phyloP scores from a whole-genome alignment of 352 stramenopile species.

The Globisporangium okanoganense region DNA sequence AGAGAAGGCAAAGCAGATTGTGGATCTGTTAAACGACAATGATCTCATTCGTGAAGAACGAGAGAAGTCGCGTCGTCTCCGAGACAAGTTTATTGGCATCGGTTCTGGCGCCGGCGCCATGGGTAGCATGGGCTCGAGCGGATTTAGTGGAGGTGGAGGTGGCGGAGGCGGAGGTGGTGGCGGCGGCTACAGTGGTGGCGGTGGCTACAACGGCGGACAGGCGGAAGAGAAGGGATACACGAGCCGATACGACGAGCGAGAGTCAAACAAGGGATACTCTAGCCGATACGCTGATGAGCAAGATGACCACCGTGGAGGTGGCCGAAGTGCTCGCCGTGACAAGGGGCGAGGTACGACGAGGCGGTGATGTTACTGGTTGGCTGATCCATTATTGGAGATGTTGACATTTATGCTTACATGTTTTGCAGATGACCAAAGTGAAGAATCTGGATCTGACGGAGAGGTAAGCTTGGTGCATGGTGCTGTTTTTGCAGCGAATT shows the following conservation, averaged over 20 bases:
- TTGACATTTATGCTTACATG: too few species aligned
- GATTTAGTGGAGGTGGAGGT: conserved; percentile 18
- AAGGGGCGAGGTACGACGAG: conserved; percentile 28
- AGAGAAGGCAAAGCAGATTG: conserved; percentile 87
- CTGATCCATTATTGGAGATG: too few species aligned
- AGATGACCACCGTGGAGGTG: conserved; percentile 34
- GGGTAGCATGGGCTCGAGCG: conserved; percentile 22
- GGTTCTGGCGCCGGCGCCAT: conserved; percentile 45
- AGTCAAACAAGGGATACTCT: conserved; percentile 58
- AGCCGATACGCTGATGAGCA: conserved; percentile 70
- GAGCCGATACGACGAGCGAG: conserved; percentile 49
- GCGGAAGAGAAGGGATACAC: conserved; percentile 25
- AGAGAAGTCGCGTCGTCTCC: conserved; percentile 79
- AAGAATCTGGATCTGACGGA: conserved; percentile 72
- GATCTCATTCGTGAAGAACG: conserved; percentile 85
- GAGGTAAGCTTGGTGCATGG: conserved; percentile 26
- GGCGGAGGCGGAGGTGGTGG: conserved; percentile 30
- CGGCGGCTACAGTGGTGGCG: conserved; percentile 30
- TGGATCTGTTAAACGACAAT: conserved; percentile 87
- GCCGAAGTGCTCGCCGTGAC: conserved; percentile 32
- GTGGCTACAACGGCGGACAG: conserved; percentile 20
- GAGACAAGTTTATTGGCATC: conserved; percentile 89
- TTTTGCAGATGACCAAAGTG: conserved; percentile 43
- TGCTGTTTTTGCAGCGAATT: background rate
- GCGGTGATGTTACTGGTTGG: background rate